These are phyloP conservation scores for Fragaria ananassa DNA, from an alignment of 306 rosid genomes.

Conservation along the genomic window DNA sequence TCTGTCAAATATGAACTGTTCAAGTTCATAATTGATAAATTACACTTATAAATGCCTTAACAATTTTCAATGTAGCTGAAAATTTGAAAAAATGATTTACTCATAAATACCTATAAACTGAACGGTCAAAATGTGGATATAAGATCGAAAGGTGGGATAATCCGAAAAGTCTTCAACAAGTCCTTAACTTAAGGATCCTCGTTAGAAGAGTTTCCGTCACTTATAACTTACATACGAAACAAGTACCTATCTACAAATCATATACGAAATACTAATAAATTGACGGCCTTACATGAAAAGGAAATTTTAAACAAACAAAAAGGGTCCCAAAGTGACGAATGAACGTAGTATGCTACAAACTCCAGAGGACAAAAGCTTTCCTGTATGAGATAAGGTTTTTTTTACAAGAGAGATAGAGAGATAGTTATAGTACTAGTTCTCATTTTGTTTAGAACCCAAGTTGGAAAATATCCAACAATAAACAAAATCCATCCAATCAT, in stretches of 20 bases:
- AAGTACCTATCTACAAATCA: not conserved
- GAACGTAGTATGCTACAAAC: constrained; percentile 12
- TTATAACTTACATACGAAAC: not conserved
- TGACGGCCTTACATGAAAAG: not conserved
- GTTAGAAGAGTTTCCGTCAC: too few relatives aligned
- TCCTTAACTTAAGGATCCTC: too few relatives aligned
- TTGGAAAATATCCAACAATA: constrained; percentile 39
- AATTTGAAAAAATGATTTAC: too few relatives aligned
- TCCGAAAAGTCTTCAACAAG: too few relatives aligned
- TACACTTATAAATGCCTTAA: too few relatives aligned
- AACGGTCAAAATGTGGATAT: too few relatives aligned
- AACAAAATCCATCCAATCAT: constrained; percentile 53
- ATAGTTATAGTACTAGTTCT: constrained; percentile 8
- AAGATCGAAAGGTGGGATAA: too few relatives aligned
- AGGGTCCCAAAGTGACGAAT: not conserved
- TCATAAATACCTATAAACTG: too few relatives aligned
- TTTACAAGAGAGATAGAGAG: constrained; percentile 8
- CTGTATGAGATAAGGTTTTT: constrained; percentile 29
- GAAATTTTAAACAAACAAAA: not conserved
- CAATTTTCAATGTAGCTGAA: too few relatives aligned
- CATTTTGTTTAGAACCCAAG: constrained; percentile 17
- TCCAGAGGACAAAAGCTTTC: constrained; percentile 31
- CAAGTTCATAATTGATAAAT: too few relatives aligned
- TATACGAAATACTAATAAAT: too few relatives aligned
- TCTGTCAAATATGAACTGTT: too few relatives aligned